Evolutionary conservation across 2,329 filamentous ascomycete genomes (phyloP), one percentile per base, ranked within the genome.

Genomic region (Iodosphaeria phyllophila): DNA sequence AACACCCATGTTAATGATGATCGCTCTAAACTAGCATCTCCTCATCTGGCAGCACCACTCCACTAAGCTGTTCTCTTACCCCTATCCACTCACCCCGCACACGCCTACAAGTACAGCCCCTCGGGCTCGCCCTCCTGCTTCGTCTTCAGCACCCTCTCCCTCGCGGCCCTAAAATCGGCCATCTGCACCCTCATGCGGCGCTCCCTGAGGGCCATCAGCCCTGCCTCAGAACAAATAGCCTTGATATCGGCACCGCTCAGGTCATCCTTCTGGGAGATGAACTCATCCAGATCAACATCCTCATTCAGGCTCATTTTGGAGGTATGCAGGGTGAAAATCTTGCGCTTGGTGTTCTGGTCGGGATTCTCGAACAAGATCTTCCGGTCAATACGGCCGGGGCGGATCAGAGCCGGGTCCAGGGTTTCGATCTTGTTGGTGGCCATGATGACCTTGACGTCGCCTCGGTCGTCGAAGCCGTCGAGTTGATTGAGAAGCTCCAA

Each of bases 341-440:
- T 98, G 62, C 86, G 68, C 56, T 74, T 74, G 29, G 89, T 98
- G 53, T 86, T 84, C 62, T 93, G 74, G 52, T 71, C 59, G 22
- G 56, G 59, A 42, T 73, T 64, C 48, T 70, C 64, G 43, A 73
- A 79, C 32, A 74, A 54, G 34, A 98, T 98, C 68, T 98, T 98
- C 41, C 89, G 75, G 52, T 98, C 89, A 50, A 98, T 98, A 64
- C 89, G 84, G 35, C 89, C 89, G 22, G 89, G 89, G 37, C 89
- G 76, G 46, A 98, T 98, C 38, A 98, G 63, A 11, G 89, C 89
- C 28, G 89, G 89, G 45, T 98, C 91, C 15, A 98, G 64, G 4
- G 82, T 92, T 39, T 98, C 91, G 38, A 98, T 98, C 69, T 98
- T 98, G 72, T 98, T 98, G 37, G 89, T 98, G 8, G 89, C 91